A percentile compares a stretch with the other conserved stretches of the same genome.
Conservation (phyloP, 1,139 yeast species). For the Blastobotrys serpentis region DNA sequence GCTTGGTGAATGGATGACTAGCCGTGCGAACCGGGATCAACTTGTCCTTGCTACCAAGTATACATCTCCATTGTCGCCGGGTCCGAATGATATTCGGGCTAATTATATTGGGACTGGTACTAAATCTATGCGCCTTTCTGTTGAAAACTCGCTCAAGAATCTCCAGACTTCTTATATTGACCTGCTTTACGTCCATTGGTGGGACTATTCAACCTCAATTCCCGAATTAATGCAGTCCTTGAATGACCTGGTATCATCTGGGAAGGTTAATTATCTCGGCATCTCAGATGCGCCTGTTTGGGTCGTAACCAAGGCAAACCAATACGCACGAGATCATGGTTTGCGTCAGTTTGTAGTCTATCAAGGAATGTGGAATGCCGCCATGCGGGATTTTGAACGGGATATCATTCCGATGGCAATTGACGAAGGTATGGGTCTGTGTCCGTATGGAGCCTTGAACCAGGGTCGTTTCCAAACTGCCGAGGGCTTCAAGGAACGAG, state of each 20-base stretch:
- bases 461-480: conserved; percentile 28
- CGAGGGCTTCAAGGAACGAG: conserved; percentile 22
- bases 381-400: conserved; percentile 29
- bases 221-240: conserved; percentile 30
- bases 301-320: conserved; percentile 30
- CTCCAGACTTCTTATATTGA: conserved; percentile 25
- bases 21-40: conserved; percentile 23
- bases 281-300: conserved; percentile 33
- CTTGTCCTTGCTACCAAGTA: conserved; percentile 27
- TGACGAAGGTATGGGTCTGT: conserved; percentile 28
- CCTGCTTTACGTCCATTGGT: conserved; percentile 28
- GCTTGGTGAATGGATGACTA: conserved; percentile 28
- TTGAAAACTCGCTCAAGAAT: conserved; percentile 20
- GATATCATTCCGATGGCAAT: conserved; percentile 30
- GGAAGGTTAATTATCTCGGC: conserved; percentile 29
- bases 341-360: conserved; percentile 29
- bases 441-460: conserved; percentile 29
- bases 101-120: conserved; percentile 22
- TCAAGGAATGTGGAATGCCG: conserved; percentile 30
- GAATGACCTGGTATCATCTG: conserved; percentile 24
- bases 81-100: conserved; percentile 12
- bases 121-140: conserved; percentile 18
- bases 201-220: conserved; percentile 30
- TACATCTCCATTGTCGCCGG: conserved; percentile 18
- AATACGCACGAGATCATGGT: conserved; percentile 28